Conservation (phyloP, 2,329 filamentous ascomycete species). For the Colletotrichum limetticola region DNA sequence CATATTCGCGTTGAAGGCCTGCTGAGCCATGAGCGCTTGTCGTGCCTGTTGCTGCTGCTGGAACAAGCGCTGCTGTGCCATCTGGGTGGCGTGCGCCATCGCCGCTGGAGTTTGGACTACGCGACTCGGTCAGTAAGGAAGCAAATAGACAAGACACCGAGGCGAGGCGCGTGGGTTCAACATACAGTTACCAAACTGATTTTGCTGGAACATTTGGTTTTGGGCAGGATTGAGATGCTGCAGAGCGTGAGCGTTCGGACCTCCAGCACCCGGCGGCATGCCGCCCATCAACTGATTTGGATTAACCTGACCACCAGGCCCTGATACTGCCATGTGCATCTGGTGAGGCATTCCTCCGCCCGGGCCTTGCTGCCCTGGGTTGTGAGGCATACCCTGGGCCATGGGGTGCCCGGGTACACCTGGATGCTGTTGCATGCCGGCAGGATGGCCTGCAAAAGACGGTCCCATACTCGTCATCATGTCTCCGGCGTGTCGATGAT, state of each 20-base stretch:
- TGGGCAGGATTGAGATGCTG: slow-evolving; percentile 76
- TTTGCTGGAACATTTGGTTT: slow-evolving; percentile 68
- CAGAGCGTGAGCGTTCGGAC: slow-evolving; percentile 75
- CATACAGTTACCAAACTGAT: slow-evolving; percentile 48
- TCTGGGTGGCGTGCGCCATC: slow-evolving; percentile 52
- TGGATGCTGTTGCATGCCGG: slow-evolving; percentile 76
- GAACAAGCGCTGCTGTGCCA: slow-evolving; percentile 67
- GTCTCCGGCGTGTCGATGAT: slow-evolving; percentile 57
- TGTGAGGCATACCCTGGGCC: slow-evolving; percentile 72
- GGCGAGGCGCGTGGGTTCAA: not conserved
- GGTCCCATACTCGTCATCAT: slow-evolving; percentile 80
- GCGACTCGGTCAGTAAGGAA: slow-evolving; percentile 2
- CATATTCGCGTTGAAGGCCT: slow-evolving; percentile 62
- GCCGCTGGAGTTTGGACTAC: slow-evolving; percentile 50
- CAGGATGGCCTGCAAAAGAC: slow-evolving; percentile 74
- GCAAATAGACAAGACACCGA: not conserved
- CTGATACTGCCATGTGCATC: slow-evolving; percentile 78
- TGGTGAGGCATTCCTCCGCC: slow-evolving; percentile 75
- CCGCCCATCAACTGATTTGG: slow-evolving; percentile 79
- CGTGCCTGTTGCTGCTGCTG: slow-evolving; percentile 64
- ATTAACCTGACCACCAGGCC: slow-evolving; percentile 77
- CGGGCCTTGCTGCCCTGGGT: slow-evolving; percentile 76
- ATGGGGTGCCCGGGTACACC: slow-evolving; percentile 75
- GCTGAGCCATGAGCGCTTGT: slow-evolving; percentile 65
- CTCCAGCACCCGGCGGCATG: slow-evolving; percentile 75